Evolutionary conservation across 305 asterid species (phyloP).

Genomic region (Plantago lanceolata): DNA sequence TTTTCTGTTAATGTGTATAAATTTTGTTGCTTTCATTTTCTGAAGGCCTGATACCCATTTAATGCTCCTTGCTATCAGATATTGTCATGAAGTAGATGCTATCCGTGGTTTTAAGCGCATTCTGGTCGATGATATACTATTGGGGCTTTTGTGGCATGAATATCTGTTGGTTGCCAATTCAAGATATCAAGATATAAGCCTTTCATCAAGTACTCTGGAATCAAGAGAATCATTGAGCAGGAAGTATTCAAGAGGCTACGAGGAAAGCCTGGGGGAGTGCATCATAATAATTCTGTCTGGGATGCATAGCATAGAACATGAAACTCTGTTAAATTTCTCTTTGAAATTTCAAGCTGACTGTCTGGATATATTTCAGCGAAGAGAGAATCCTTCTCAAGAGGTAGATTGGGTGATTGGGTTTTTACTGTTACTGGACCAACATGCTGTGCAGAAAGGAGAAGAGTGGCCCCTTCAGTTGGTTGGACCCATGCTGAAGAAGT

Average conservation of each 20-base stretch:
- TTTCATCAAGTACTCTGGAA: constrained; percentile 37
- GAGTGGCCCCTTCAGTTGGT: constrained; percentile 76
- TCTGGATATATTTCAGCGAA: constrained; percentile 51
- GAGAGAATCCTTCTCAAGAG: constrained; percentile 47
- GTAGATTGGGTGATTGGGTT: constrained; percentile 53
- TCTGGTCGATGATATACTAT: constrained; percentile 57
- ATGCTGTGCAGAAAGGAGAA: constrained; percentile 72
- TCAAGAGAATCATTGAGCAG: constrained; percentile 43
- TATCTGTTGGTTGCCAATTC: constrained; percentile 47
- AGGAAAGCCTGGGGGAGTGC: constrained; percentile 74
- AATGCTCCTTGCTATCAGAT: constrained; percentile 46
- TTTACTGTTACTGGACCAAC: constrained; percentile 52
- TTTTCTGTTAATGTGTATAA: constrained; percentile 1
- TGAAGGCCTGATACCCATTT: constrained; percentile 20
- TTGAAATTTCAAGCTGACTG: constrained; percentile 61
- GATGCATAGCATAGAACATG: constrained; percentile 42
- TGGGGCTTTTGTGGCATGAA: constrained; percentile 78
- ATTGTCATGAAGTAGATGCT: constrained; percentile 50
- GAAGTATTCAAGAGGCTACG: constrained; percentile 49
- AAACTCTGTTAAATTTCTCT: constrained; percentile 56
- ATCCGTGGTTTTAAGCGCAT: constrained; percentile 38
- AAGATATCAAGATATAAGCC: constrained; percentile 34
- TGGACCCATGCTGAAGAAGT: constrained; percentile 62
- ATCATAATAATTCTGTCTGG: constrained; percentile 70
- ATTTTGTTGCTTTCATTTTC: constrained; percentile 14